phyloP scores from a whole-genome alignment of 2,329 filamentous ascomycete species.

The Cladosporium sp. region DNA sequence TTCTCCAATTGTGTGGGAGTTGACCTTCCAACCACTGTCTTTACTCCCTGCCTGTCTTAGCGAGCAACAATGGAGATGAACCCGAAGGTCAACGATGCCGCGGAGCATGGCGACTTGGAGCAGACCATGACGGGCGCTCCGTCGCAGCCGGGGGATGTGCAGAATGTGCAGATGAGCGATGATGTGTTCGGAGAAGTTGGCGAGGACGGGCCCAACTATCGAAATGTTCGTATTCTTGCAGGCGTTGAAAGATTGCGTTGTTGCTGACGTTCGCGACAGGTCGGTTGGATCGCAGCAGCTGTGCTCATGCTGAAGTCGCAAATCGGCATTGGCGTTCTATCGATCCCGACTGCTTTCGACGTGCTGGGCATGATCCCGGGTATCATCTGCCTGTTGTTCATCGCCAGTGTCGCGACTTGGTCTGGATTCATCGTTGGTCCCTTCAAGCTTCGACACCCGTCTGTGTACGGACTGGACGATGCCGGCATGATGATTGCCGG shows the following conservation, averaged over 20 bases:
- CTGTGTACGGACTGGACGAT: conserved; percentile 52
- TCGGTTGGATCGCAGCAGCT: conserved; percentile 38
- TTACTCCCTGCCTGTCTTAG: background rate
- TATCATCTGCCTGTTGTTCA: conserved; percentile 34
- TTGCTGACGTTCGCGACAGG: conserved; percentile 19
- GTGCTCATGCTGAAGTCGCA: conserved; percentile 42
- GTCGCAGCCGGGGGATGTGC: conserved; percentile 1
- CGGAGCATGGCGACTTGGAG: conserved; percentile 34
- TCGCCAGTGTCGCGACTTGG: conserved; percentile 41
- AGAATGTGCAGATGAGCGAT: conserved; percentile 16
- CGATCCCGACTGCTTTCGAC: conserved; percentile 41
- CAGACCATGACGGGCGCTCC: conserved; percentile 27
- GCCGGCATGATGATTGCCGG: conserved; percentile 50
- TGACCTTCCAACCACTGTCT: background rate
- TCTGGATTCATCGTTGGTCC: conserved; percentile 41
- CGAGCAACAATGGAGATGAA: conserved; percentile 5
- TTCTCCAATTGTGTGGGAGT: background rate
- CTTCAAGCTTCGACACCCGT: conserved; percentile 50
- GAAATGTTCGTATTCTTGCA: conserved; percentile 20
- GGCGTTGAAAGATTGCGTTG: background rate
- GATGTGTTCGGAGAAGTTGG: conserved; percentile 34
- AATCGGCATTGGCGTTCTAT: conserved; percentile 39
- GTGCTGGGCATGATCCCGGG: conserved; percentile 42
- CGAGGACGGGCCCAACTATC: conserved; percentile 28
- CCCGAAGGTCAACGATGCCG: conserved; percentile 25